phyloP scores from a whole-genome alignment of 257 asterid species.

The Solanum clarkiae region DNA sequence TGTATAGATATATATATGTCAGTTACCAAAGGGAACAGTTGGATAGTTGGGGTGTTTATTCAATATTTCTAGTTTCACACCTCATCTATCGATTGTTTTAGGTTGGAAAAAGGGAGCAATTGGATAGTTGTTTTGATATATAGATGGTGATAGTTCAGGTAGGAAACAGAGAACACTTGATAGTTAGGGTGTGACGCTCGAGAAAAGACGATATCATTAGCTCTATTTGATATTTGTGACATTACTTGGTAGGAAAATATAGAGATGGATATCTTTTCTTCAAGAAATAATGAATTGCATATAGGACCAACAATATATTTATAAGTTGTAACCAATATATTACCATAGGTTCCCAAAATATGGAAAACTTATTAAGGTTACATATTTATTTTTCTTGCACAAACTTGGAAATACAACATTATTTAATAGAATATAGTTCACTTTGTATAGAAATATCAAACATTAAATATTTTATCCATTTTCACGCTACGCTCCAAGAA shows the following conservation, averaged over 20 bases:
- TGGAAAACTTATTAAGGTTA: background rate
- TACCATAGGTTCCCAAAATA: background rate
- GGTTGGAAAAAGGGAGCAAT: background rate
- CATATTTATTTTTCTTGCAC: background rate
- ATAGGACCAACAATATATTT: background rate
- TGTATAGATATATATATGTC: background rate
- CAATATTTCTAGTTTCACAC: background rate
- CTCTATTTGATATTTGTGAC: background rate
- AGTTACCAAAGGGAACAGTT: background rate
- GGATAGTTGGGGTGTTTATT: background rate
- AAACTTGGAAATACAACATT: too few species aligned
- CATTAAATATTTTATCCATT: background rate
- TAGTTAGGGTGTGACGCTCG: background rate
- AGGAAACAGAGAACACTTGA: background rate
- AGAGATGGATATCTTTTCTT: background rate
- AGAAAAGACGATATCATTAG: background rate
- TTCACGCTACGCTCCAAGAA: background rate
- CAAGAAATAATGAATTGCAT: background rate
- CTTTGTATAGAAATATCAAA: background rate
- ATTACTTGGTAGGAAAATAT: background rate
- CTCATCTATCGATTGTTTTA: background rate
- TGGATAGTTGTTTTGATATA: background rate
- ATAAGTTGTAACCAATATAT: background rate
- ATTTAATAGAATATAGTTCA: too few species aligned
- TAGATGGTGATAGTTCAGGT: background rate